Percentiles rank a stretch among this genome's conserved stretches.
Evolutionary conservation across 2,329 filamentous ascomycete species (phyloP).

Genomic region (Camillea tinctor): DNA sequence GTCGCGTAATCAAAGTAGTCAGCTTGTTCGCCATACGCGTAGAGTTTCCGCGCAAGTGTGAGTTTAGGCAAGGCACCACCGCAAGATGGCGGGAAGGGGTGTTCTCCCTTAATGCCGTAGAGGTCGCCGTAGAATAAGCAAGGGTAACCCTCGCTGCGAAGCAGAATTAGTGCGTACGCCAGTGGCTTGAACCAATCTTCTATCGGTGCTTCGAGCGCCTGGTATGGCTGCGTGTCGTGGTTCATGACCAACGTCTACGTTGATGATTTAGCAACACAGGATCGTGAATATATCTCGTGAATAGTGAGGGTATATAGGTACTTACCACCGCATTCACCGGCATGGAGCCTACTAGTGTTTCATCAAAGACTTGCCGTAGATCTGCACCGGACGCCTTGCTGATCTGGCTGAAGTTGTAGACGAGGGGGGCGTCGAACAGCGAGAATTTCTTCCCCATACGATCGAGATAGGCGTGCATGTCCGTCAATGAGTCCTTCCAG

Average conservation of each 20-base stretch:
- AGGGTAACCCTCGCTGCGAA: slow-evolving; percentile 59
- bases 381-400: slow-evolving; percentile 58
- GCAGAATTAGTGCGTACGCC: slow-evolving; percentile 69
- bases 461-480: slow-evolving; percentile 57
- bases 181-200: slow-evolving; percentile 68
- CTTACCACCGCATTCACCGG: slow-evolving; percentile 36
- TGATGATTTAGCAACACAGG: background rate
- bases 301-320: background rate
- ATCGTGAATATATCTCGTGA: background rate
- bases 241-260: slow-evolving; percentile 64
- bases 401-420: slow-evolving; percentile 64
- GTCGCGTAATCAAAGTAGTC: slow-evolving; percentile 63
- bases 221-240: slow-evolving; percentile 60
- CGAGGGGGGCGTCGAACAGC: slow-evolving; percentile 67
- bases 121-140: slow-evolving; percentile 72
- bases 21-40: slow-evolving; percentile 63
- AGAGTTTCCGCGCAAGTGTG: slow-evolving; percentile 61
- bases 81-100: slow-evolving; percentile 51
- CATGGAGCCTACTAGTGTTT: slow-evolving; percentile 50
- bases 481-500: slow-evolving; percentile 58
- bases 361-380: slow-evolving; percentile 62
- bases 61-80: slow-evolving; percentile 56
- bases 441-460: slow-evolving; percentile 57
- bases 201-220: slow-evolving; percentile 53
- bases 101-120: slow-evolving; percentile 55